Base-by-base conservation (phyloP, 2,329 filamentous ascomycete genomes). In the Macrophomina tecta region DNA sequence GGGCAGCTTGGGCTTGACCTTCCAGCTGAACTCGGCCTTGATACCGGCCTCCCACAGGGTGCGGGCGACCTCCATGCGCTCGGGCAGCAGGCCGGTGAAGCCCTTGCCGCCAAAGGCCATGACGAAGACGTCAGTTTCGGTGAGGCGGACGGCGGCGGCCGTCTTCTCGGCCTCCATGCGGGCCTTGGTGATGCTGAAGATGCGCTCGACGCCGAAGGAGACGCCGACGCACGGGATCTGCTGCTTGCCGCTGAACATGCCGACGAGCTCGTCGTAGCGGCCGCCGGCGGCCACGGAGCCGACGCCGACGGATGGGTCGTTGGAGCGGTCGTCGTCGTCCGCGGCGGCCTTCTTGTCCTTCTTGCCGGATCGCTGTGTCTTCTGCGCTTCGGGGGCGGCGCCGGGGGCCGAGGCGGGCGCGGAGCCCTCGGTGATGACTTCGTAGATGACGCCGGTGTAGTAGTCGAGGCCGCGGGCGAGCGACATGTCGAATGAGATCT, bases 41-140 rank as follows among this genome's bases (percentile, higher is more conserved):
- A 98, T 90, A 23, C 92, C 93, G 7, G 91, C 92, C 72, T 93
- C 89, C 93, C 94, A 96, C 60, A 98, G 83, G 70, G 84, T 84
- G 70, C 88, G 86, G 68, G 90, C 90, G 45, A 98, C 86, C 32
- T 88, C 83, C 88, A 97, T 94, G 70, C 94, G 90, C 83, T 97
- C 91, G 71, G 89, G 88, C 65, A 97, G 81, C 70, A 96, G 83
- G 53, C 92, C 93, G 16, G 86, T 90, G 78, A 94, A 94, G 23
- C 89, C 91, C 80, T 94, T 94, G 64, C 92, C 91, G 74, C 93
- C 94, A 75, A 97, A 93, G 0, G 93, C 93, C 93, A 98, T 98
- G 74, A 98, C 91, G 79, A 89, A 97, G 53, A 94, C 93, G 75
- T 98, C 94, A 2, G 94, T 90, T 72, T 95, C 91, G 74, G 90